Evolutionary conservation across 2,329 filamentous ascomycete species (phyloP).

Genomic region (Talaromyces amestolkiae): DNA sequence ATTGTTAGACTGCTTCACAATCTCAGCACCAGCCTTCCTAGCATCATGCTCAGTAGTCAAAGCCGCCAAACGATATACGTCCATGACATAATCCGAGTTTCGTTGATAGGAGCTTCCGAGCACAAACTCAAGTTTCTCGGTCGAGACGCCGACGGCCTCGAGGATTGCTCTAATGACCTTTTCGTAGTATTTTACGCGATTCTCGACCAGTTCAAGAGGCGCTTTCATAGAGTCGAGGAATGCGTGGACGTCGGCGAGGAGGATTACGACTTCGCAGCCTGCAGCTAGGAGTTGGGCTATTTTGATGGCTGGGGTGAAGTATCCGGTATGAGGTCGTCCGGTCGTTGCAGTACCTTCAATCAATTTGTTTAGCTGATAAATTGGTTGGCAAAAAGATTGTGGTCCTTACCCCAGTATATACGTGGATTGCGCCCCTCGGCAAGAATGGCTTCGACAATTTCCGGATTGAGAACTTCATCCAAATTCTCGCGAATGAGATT

Average conservation of each 20-base stretch:
- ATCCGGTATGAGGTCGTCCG: slow-evolving; percentile 83
- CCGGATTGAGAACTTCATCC: slow-evolving; percentile 76
- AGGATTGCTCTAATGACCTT: slow-evolving; percentile 72
- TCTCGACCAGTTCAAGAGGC: slow-evolving; percentile 80
- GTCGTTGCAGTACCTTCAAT: slow-evolving; percentile 66
- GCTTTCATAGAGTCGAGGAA: slow-evolving; percentile 61
- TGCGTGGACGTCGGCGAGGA: slow-evolving; percentile 66
- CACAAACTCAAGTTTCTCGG: slow-evolving; percentile 77
- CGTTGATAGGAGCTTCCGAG: slow-evolving; percentile 78
- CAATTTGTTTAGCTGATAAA: slow-evolving; percentile 1
- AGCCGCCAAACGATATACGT: slow-evolving; percentile 73
- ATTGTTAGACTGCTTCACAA: slow-evolving; percentile 88
- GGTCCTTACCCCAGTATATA: slow-evolving; percentile 36
- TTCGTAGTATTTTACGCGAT: slow-evolving; percentile 80
- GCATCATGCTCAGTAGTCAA: slow-evolving; percentile 72
- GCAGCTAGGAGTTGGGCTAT: slow-evolving; percentile 83
- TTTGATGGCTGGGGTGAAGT: slow-evolving; percentile 85
- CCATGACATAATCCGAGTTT: slow-evolving; percentile 72
- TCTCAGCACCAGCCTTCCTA: slow-evolving; percentile 77
- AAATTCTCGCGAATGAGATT: slow-evolving; percentile 77
- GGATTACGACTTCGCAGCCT: slow-evolving; percentile 76
- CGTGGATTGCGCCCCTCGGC: slow-evolving; percentile 30
- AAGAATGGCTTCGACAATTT: slow-evolving; percentile 35
- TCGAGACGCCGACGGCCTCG: slow-evolving; percentile 72
- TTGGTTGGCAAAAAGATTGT: not conserved